Base-by-base conservation (phyloP, 768 basidiomycete species). In the Mycena belliarum region DNA sequence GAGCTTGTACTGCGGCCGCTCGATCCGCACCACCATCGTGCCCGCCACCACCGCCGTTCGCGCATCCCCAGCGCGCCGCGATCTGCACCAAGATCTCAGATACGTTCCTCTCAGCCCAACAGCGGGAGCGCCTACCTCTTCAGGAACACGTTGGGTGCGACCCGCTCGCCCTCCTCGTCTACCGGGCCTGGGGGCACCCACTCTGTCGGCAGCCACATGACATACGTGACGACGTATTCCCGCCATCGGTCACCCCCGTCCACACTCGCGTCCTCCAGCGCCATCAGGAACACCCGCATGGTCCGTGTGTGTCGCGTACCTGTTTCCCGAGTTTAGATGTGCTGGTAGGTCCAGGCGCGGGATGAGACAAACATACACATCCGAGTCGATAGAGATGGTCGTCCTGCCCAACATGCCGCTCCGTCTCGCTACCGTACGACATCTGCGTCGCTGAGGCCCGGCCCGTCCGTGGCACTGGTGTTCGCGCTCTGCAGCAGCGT, bases 361-460 rank as follows among this genome's bases (percentile, higher is more conserved):
- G n/a, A n/a, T n/a, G n/a, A 56, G 33, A 48, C 35, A 53, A 26
- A 76, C 83, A 63, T 69, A 91, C 91, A 89, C 89, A 93, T 78
- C 91, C 85, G 18, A 93, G 70, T 55, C 85, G 82, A 69, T 91
- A 91, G 61, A 91, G 70, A 73, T 89, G 84, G 62, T 91, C 89
- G 63, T 91, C 90, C 50, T 81, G 80, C 25, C 86, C 86, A 54
- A 86, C 83, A 64, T 88, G 85, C 47, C 79, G 81, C 69, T 93
- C 91, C 23, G 90, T 91, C 71, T 87, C 87, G 61, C 90, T 93
- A 93, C 59, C 85, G 81, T 59, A 92, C 83, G 55, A 87, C 77
- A 64, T 90, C 88, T 56, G 85, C 84, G 52, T 81, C 80, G 26
- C 81, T 82, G 48, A 85, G 71, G 47, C 66, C 73, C 40, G 82